Base-by-base conservation (phyloP, 1,284 basidiomycete genomes). In the Lentinula novae-zelandiae region DNA sequence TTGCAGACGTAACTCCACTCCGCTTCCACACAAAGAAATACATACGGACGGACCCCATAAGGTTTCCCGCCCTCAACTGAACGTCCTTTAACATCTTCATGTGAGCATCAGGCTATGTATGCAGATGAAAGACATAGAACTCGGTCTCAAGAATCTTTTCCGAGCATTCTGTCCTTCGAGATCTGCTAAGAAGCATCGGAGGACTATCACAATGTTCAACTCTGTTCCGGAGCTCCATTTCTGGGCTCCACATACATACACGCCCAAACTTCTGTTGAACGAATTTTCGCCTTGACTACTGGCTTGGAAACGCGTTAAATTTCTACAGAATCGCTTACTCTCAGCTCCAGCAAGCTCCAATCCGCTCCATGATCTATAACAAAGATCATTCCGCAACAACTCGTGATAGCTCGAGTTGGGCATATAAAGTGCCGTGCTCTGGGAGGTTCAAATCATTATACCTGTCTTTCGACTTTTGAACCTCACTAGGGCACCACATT, bases 401-500 rank as follows among this genome's bases (percentile, higher is more conserved):
- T 13, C 49, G 52, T 20, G 33, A 36, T 22, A 15, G 13, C 34
- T 17, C 13, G 13, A 15, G 36, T 36, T 36, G 34, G 15, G 31
- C 51, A 20, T 54, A 40, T 39, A 54, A 40, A 10, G 13, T 39
- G 22, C 22, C 53, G 36, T 22, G 1, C 38, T 40, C 22, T 12
- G 6, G 8, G 20, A 22, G 20, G 27, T 5, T 22, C 2, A 4
- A 17, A 17, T 1, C 38, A 40, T 4, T 39, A n/a, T 54, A 39
- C 22, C 34, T 22, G 31, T 22, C 51, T 39, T 34, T 38, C 39
- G 22, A 27, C 8, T 54, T 27, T 39, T 54, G 9, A 10, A 42
- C 53, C 53, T 54, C 53, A 31, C 20, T 22, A 42, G 53, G 38
- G 44, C 20, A 42, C 27, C 53, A 54, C 53, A 54, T 54, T 54